A percentile compares a stretch with the other conserved stretches of the same genome.
Evolutionary conservation across 768 basidiomycete species (phyloP).

Genomic region (Terana coerulea): DNA sequence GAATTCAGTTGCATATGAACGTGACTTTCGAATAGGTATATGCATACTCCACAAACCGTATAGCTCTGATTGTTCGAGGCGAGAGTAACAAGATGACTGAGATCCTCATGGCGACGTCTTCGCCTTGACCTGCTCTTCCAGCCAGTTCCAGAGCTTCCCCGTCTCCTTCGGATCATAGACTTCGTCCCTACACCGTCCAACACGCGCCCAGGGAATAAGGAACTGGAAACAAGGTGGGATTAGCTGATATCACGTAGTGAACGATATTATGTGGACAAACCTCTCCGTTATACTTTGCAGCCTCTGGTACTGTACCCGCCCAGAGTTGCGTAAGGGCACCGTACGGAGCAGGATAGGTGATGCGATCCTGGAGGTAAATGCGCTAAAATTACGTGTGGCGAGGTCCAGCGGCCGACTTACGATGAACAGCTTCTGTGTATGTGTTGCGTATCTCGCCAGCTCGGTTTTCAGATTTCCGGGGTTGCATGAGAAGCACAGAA

Average conservation of each 20-base stretch:
- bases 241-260: conserved; percentile 12
- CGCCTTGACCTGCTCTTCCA: conserved; percentile 18
- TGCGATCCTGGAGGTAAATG: conserved; percentile 7
- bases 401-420: background rate
- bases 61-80: too few relatives aligned
- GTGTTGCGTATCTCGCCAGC: conserved; percentile 8
- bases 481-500: conserved; percentile 39
- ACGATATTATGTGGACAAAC: conserved; percentile 26
- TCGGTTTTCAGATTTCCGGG: conserved; percentile 31
- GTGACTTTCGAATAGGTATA: too few relatives aligned
- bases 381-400: background rate
- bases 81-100: too few relatives aligned
- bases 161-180: conserved; percentile 19
- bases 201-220: conserved; percentile 23
- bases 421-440: background rate
- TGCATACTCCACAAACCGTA: too few relatives aligned
- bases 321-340: conserved; percentile 25
- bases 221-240: conserved; percentile 9
- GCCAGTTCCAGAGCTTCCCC: conserved; percentile 21
- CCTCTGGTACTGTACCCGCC: conserved; percentile 38
- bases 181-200: conserved; percentile 18
- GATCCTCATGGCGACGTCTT: background rate
- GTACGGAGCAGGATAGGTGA: conserved; percentile 27
- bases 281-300: conserved; percentile 37
- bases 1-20: too few relatives aligned